Evolutionary conservation across 768 basidiomycete species (phyloP).

Genomic region (Lactarius quietus): DNA sequence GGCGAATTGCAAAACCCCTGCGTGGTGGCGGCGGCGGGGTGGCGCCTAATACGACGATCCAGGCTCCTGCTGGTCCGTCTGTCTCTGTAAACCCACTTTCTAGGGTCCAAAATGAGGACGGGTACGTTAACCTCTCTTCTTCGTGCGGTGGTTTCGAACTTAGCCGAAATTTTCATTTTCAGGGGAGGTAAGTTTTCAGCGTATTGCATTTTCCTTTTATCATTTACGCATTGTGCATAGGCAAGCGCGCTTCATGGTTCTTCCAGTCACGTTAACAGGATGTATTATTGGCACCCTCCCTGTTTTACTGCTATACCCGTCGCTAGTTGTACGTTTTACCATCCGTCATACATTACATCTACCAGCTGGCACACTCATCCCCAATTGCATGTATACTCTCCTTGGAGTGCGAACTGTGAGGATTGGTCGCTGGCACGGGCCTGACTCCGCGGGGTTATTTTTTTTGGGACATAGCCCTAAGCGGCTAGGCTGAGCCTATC

Average conservation of each 20-base stretch:
- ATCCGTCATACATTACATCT: conserved; percentile 32
- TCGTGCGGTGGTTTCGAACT: neutral
- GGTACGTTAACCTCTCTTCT: conserved; percentile 33
- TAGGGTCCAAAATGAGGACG: conserved; percentile 79
- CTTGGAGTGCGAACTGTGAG: neutral
- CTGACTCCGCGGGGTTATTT: conserved; percentile 21
- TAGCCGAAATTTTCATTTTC: conserved; percentile 21
- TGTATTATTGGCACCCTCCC: conserved; percentile 28
- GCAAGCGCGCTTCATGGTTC: conserved; percentile 90
- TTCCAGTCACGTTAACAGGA: conserved; percentile 70
- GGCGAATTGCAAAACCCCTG: conserved; percentile 94
- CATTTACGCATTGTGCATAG: conserved; percentile 19
- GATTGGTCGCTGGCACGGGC: neutral
- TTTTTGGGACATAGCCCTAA: conserved; percentile 11
- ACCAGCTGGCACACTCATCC: conserved; percentile 24
- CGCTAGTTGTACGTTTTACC: conserved; percentile 33
- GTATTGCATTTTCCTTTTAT: conserved; percentile 13
- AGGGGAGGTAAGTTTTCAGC: conserved; percentile 24
- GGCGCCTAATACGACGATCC: conserved; percentile 40
- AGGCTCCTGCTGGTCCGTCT: conserved; percentile 42
- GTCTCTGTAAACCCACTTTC: conserved; percentile 60
- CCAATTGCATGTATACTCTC: conserved; percentile 30
- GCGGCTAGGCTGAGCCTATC: conserved; percentile 21
- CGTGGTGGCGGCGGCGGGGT: conserved; percentile 81
- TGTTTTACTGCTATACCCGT: conserved; percentile 29